Evolutionary conservation across 2,329 filamentous ascomycete genomes (phyloP).

Genomic region (Epicoccum nigrum): DNA sequence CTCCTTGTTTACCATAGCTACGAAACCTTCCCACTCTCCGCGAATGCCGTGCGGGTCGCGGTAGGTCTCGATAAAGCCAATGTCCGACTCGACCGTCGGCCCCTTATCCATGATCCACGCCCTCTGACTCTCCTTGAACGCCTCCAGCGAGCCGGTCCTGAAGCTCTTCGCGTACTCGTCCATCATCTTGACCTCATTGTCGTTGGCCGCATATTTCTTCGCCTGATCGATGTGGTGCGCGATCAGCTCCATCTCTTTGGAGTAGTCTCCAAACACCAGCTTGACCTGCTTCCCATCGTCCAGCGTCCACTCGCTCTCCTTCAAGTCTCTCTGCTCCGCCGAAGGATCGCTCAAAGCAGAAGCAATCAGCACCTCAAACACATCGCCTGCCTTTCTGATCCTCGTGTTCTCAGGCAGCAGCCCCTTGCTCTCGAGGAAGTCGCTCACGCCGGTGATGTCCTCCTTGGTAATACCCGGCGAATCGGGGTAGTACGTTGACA

Average conservation of each 20-base stretch:
- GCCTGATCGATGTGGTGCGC: slow-evolving; percentile 54
- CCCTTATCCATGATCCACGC: slow-evolving; percentile 61
- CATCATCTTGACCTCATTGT: slow-evolving; percentile 53
- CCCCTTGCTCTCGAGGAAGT: slow-evolving; percentile 54
- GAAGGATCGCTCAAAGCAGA: slow-evolving; percentile 52
- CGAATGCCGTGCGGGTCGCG: slow-evolving; percentile 61
- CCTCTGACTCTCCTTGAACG: slow-evolving; percentile 58
- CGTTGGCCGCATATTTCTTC: slow-evolving; percentile 54
- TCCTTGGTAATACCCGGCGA: slow-evolving; percentile 55
- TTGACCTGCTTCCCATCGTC: slow-evolving; percentile 55
- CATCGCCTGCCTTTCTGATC: slow-evolving; percentile 52
- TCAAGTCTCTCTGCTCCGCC: slow-evolving; percentile 49
- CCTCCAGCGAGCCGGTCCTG: slow-evolving; percentile 56
- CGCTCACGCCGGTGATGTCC: slow-evolving; percentile 54
- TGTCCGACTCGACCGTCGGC: slow-evolving; percentile 58
- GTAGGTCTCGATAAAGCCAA: slow-evolving; percentile 63
- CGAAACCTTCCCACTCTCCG: slow-evolving; percentile 61
- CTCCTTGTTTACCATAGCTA: slow-evolving; percentile 80
- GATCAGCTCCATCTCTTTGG: slow-evolving; percentile 55
- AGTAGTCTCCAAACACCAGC: slow-evolving; percentile 55
- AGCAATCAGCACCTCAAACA: slow-evolving; percentile 57
- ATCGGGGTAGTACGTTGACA: slow-evolving; percentile 59
- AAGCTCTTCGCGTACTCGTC: slow-evolving; percentile 58
- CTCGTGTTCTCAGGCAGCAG: slow-evolving; percentile 59
- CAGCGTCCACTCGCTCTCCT: slow-evolving; percentile 54